Evolutionary conservation across 2,329 filamentous ascomycete species (phyloP).

Genomic region (Fusarium tjaetaba): DNA sequence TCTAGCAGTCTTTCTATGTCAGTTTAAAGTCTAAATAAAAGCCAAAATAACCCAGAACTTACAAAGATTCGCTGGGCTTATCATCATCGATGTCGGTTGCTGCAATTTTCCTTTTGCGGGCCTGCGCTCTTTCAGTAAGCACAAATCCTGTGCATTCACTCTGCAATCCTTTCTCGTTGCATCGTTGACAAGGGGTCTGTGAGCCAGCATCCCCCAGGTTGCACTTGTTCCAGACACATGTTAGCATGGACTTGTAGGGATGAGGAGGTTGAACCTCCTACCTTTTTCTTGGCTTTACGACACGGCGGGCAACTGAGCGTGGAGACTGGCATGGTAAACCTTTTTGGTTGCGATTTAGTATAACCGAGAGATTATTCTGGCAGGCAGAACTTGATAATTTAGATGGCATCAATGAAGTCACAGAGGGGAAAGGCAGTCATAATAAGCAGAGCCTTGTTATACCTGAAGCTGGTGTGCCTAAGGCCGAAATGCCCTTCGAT

Average conservation of each 20-base stretch:
- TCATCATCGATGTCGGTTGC: rapidly evolving
- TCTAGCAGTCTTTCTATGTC: rapidly evolving
- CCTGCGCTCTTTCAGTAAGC: not conserved
- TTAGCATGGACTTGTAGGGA: not conserved
- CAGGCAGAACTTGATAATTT: too few species aligned
- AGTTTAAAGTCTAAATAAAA: rapidly evolving
- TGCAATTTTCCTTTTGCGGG: not conserved
- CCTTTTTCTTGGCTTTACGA: not conserved
- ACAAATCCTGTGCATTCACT: not conserved
- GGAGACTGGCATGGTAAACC: not conserved
- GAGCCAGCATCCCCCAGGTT: not conserved
- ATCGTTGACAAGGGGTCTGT: not conserved
- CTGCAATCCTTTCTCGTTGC: not conserved
- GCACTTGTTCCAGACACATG: not conserved
- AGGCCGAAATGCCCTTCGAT: not conserved
- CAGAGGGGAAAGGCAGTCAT: not conserved
- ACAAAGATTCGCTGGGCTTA: not conserved
- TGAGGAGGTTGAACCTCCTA: rapidly evolving
- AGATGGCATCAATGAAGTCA: not conserved
- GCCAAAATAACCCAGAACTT: not conserved
- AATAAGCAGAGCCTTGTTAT: not conserved
- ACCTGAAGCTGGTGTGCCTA: not conserved
- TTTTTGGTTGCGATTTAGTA: rapidly evolving
- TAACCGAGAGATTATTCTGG: too few species aligned
- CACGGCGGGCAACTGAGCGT: not conserved